Conservation (phyloP, 2,329 filamentous ascomycete genomes). For the Botrytis fragariae region DNA sequence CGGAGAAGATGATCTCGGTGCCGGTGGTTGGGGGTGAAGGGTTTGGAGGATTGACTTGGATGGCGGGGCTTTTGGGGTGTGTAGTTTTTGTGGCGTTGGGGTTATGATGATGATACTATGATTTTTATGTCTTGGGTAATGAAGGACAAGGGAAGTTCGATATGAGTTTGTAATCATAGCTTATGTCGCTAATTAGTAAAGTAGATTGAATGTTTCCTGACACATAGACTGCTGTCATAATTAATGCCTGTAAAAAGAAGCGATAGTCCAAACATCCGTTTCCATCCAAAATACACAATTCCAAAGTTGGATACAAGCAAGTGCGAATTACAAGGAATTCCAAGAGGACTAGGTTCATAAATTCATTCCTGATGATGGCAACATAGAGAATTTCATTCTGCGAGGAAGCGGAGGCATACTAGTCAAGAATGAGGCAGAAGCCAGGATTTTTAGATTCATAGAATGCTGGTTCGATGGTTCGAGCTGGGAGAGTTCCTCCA, state of each 20-base stretch:
- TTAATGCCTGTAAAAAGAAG: background rate
- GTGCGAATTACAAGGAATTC: background rate
- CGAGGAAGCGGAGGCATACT: background rate
- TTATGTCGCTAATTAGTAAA: background rate
- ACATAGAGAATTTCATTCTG: no score
- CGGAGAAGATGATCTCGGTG: background rate
- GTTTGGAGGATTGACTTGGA: background rate
- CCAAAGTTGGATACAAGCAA: background rate
- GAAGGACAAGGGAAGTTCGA: background rate
- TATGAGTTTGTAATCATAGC: background rate
- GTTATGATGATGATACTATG: background rate
- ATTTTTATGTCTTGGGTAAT: background rate
- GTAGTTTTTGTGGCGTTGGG: conserved; percentile 3
- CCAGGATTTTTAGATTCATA: background rate
- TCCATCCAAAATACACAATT: no score
- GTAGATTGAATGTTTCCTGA: fast-evolving
- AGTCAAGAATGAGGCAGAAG: background rate
- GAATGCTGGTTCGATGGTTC: background rate
- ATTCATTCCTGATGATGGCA: background rate
- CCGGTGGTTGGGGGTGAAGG: background rate
- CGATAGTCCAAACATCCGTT: no score
- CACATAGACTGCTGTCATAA: no score
- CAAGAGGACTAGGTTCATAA: background rate
- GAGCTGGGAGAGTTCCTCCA: background rate
- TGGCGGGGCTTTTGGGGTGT: background rate